Conservation (phyloP, 2,329 filamentous ascomycete genomes). For the Microcyclospora pomicola region DNA sequence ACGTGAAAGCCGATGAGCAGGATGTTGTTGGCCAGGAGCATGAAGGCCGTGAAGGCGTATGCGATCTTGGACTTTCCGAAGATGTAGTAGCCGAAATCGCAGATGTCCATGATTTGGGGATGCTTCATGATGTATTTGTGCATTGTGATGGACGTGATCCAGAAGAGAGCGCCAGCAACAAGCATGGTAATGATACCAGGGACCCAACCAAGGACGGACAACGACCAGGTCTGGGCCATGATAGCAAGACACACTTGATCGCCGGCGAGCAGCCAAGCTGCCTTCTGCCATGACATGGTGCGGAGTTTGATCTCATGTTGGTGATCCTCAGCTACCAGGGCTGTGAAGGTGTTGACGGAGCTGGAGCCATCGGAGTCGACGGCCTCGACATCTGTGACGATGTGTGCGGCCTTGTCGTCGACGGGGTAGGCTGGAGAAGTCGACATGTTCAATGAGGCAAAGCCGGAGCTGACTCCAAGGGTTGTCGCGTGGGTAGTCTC, state of each 20-base stretch:
- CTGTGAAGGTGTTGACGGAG: slow-evolving; percentile 12
- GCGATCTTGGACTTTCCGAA: slow-evolving; percentile 32
- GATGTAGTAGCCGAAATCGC: slow-evolving; percentile 36
- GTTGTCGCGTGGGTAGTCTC: no score
- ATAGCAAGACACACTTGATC: slow-evolving; percentile 40
- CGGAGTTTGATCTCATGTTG: slow-evolving; percentile 38
- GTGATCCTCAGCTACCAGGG: slow-evolving; percentile 24
- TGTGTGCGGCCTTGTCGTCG: no score
- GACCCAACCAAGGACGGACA: slow-evolving; percentile 36
- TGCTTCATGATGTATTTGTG: slow-evolving; percentile 40
- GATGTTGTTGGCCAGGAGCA: slow-evolving; percentile 40
- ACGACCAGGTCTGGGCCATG: slow-evolving; percentile 39
- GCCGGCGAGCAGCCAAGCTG: slow-evolving; percentile 34
- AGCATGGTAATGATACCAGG: slow-evolving; percentile 36
- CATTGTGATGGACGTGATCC: slow-evolving; percentile 39
- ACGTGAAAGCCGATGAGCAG: slow-evolving; percentile 38
- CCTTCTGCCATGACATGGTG: slow-evolving; percentile 42
- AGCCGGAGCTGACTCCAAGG: no score
- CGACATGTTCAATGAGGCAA: no score
- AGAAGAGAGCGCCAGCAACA: slow-evolving; percentile 32
- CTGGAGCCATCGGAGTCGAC: slow-evolving; percentile 7
- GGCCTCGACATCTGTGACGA: no score
- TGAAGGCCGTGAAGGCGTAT: slow-evolving; percentile 33
- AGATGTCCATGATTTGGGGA: slow-evolving; percentile 37
- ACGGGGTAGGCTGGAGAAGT: no score